Evolutionary conservation across 768 basidiomycete genomes (phyloP).

Genomic region (Boletus sensibilis): DNA sequence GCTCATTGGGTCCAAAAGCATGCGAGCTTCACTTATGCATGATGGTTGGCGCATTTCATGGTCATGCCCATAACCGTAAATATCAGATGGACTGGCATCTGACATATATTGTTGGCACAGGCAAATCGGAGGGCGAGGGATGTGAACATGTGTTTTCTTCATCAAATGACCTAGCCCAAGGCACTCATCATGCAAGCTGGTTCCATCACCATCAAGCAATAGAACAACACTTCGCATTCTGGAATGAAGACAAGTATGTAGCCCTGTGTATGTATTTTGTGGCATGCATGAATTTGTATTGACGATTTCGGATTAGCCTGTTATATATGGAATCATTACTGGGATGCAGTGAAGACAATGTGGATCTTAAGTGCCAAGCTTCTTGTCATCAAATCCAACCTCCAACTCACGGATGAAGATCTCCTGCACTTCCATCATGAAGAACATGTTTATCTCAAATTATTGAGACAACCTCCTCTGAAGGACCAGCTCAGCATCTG

Average conservation of each 20-base stretch:
- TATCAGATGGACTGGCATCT: conserved; percentile 1
- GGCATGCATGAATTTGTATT: too few relatives aligned
- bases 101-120: background rate
- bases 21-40: background rate
- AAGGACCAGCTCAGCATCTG: too few relatives aligned
- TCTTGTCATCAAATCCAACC: conserved; percentile 19
- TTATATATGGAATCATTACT: too few relatives aligned
- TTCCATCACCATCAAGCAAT: conserved; percentile 4
- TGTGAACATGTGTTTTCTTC: conserved; percentile 4
- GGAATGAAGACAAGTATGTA: conserved; percentile 3
- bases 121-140: background rate
- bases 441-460: too few relatives aligned
- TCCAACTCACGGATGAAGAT: too few relatives aligned
- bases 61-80: background rate
- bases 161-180: background rate
- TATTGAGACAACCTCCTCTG: too few relatives aligned
- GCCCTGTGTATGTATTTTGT: background rate
- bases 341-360: too few relatives aligned
- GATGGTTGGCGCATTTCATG: conserved; percentile 1
- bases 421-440: too few relatives aligned
- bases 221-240: background rate
- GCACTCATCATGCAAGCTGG: background rate
- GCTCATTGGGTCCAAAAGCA: background rate
- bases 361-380: too few relatives aligned
- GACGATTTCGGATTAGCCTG: too few relatives aligned